Evolutionary conservation across 2,329 filamentous ascomycete species (phyloP).

Genomic region (Cercospora zeina): DNA sequence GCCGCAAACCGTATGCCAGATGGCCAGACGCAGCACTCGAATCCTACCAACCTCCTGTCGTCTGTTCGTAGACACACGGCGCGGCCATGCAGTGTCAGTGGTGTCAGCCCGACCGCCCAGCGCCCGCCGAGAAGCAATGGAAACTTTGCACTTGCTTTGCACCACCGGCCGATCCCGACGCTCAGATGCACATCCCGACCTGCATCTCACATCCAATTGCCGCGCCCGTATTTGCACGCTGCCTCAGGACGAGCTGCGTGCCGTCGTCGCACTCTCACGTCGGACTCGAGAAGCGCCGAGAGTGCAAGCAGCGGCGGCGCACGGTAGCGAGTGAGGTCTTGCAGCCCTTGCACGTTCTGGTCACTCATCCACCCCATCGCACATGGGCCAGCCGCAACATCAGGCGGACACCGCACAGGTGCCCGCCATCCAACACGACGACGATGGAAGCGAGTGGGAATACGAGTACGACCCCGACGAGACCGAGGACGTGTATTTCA

Average conservation of each 20-base stretch:
- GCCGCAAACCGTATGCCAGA: slow-evolving; percentile 7
- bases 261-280: neutral
- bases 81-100: neutral
- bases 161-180: neutral
- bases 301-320: neutral
- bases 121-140: neutral
- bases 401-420: slow-evolving; percentile 6
- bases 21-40: neutral
- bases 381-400: slow-evolving; percentile 20
- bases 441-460: slow-evolving; percentile 52
- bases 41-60: neutral
- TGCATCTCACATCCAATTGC: slow-evolving; percentile 1
- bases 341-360: neutral
- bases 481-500: slow-evolving; percentile 61
- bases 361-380: neutral
- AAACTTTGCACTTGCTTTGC: slow-evolving; percentile 5
- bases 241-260: neutral
- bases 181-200: neutral
- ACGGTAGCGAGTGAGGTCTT: neutral
- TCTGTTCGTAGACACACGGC: slow-evolving; percentile 10
- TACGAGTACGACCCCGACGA: slow-evolving; percentile 61
- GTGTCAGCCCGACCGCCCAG: slow-evolving; percentile 10
- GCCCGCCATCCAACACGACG: neutral
- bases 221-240: neutral
- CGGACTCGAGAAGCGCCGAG: neutral